These are phyloP conservation scores for Podospora pseudoanserina DNA, from an alignment of 495 filamentous ascomycete genomes.

Conservation along the genomic window DNA sequence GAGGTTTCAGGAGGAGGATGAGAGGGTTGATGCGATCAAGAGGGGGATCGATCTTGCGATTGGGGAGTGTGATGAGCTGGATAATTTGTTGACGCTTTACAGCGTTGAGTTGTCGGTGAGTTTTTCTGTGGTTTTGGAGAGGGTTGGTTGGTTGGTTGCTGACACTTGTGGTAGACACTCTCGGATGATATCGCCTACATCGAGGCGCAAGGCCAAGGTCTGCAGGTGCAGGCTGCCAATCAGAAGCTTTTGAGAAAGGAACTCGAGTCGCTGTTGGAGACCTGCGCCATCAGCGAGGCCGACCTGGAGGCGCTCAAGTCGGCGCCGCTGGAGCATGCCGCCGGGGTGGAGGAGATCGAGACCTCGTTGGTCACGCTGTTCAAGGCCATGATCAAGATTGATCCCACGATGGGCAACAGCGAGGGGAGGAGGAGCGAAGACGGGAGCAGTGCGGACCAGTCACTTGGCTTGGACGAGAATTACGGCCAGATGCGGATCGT, in stretches of 20 bases:
- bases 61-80: conserved; percentile 90
- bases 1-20: conserved; percentile 83
- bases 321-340: conserved; percentile 65
- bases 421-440: conserved; percentile 51
- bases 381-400: conserved; percentile 92
- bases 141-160: conserved; percentile 26
- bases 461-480: conserved; percentile 65
- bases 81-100: conserved; percentile 88
- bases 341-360: conserved; percentile 74
- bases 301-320: conserved; percentile 70
- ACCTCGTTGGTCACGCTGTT: conserved; percentile 72
- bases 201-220: conserved; percentile 91
- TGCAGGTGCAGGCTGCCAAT: conserved; percentile 95
- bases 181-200: conserved; percentile 96
- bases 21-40: conserved; percentile 77
- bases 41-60: conserved; percentile 82
- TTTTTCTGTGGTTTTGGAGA: conserved; percentile 27
- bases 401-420: conserved; percentile 64
- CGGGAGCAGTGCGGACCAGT: conserved; percentile 44
- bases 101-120: conserved; percentile 88
- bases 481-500: conserved; percentile 90
- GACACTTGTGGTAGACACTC: conserved; percentile 62
- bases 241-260: conserved; percentile 91
- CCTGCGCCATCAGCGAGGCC: conserved; percentile 74
- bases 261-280: conserved; percentile 74